Percentiles rank a stretch among this genome's conserved stretches.
Evolutionary conservation across 345 rosid genomes (phyloP).

Genomic region (Trapa bicornis): DNA sequence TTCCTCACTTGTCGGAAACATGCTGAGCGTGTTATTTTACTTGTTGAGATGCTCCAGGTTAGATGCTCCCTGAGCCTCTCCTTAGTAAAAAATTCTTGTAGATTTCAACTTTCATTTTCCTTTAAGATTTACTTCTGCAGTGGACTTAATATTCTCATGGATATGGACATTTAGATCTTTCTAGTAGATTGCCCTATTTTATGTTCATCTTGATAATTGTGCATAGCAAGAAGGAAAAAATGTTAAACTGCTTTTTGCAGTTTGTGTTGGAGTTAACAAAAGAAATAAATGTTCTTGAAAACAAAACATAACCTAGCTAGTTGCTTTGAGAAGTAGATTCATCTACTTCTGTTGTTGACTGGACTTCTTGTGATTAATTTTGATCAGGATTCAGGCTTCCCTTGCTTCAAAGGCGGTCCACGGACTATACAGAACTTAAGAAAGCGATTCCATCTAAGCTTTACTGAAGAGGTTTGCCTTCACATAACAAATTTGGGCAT

Average conservation of each 20-base stretch:
- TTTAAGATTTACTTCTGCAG: not conserved
- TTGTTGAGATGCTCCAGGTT: slow-evolving; percentile 99
- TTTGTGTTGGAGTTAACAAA: not conserved
- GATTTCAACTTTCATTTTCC: not conserved
- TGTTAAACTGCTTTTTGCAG: not conserved
- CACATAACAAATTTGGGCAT: not conserved
- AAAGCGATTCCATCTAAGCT: slow-evolving; percentile 84
- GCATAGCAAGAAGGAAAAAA: not conserved
- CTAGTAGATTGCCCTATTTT: not conserved
- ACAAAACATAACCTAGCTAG: not conserved
- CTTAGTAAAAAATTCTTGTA: not conserved
- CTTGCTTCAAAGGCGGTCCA: slow-evolving; percentile 97
- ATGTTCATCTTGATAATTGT: not conserved
- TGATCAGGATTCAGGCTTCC: slow-evolving; percentile 88
- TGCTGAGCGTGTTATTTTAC: slow-evolving; percentile 89
- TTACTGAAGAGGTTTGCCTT: slow-evolving; percentile 77
- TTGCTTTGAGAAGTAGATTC: not conserved
- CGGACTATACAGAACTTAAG: slow-evolving; percentile 87
- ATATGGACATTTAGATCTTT: not conserved
- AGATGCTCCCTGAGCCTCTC: not conserved
- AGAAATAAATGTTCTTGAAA: not conserved
- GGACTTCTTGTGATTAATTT: slow-evolving; percentile 2
- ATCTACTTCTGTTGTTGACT: not conserved
- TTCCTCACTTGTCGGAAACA: slow-evolving; percentile 96
- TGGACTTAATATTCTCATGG: not conserved